Evolutionary conservation across 805 yeast species (phyloP).

Genomic region (Saturnispora ahearnii): DNA sequence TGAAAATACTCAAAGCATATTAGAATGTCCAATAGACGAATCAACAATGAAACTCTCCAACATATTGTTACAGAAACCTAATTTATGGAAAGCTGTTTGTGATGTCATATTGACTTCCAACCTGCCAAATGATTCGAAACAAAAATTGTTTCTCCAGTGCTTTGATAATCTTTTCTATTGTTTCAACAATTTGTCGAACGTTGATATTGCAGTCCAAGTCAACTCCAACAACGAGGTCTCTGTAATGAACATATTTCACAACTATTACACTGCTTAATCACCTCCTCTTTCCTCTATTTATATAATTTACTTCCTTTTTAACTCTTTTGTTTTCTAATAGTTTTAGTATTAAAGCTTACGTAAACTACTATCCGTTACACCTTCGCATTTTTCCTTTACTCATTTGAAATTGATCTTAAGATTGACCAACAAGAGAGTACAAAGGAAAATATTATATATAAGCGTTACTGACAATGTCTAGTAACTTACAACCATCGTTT

Average conservation of each 20-base stretch:
- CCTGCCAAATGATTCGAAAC: neutral
- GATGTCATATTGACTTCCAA: neutral
- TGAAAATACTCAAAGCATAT: neutral
- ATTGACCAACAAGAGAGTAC: too few relatives aligned
- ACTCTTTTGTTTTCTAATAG: neutral
- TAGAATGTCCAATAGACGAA: neutral
- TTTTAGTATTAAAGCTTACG: neutral
- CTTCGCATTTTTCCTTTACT: neutral
- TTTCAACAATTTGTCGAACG: constrained; percentile 4
- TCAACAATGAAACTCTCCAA: constrained; percentile 4
- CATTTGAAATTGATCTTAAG: neutral
- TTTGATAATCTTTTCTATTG: constrained; percentile 7
- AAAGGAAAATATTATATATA: neutral
- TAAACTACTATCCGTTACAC: neutral
- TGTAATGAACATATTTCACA: constrained; percentile 9
- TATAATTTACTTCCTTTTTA: neutral
- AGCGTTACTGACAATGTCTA: neutral
- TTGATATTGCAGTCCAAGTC: constrained; percentile 9
- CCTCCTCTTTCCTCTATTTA: neutral
- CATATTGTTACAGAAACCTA: constrained; percentile 6
- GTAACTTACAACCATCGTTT: constrained; percentile 1
- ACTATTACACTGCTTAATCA: constrained; percentile 9
- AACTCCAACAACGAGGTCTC: neutral
- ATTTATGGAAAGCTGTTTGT: constrained; percentile 8
- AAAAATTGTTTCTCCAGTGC: neutral